Conservation (phyloP, 2,329 filamentous ascomycete species). For the Verticillium klebahnii region DNA sequence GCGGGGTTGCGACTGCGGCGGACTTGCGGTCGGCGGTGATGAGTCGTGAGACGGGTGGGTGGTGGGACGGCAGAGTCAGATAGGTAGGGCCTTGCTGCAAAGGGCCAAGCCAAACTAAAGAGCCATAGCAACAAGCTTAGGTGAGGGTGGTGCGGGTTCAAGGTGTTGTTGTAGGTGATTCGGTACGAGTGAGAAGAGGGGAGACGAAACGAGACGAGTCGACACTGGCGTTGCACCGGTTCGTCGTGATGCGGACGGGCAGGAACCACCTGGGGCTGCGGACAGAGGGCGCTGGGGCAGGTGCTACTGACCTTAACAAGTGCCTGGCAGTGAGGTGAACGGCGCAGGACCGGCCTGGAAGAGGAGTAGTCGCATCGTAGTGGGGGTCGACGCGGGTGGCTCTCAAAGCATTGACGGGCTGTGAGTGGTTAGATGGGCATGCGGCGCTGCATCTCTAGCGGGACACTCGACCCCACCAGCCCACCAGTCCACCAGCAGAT, state of each 20-base stretch:
- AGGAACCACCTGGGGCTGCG: not conserved
- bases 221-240: not conserved
- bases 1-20: not conserved
- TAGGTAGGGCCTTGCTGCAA: not conserved
- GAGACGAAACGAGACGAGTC: not conserved
- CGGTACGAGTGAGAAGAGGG: not conserved
- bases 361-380: not conserved
- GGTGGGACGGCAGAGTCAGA: not conserved
- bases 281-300: not conserved
- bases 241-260: not conserved
- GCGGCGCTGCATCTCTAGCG: not conserved
- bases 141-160: not conserved
- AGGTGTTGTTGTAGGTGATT: not conserved
- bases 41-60: not conserved
- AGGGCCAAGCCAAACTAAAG: not conserved
- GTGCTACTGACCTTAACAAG: not conserved
- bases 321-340: not conserved
- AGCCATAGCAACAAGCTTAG: not conserved
- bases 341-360: not conserved
- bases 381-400: not conserved
- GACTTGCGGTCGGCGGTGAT: not conserved
- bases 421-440: not conserved
- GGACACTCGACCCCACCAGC: not conserved
- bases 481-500: not conserved
- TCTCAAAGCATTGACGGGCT: not conserved